phyloP scores from a whole-genome alignment of 2,329 filamentous ascomycete genomes.

The Bimuria novae-zelandiae region DNA sequence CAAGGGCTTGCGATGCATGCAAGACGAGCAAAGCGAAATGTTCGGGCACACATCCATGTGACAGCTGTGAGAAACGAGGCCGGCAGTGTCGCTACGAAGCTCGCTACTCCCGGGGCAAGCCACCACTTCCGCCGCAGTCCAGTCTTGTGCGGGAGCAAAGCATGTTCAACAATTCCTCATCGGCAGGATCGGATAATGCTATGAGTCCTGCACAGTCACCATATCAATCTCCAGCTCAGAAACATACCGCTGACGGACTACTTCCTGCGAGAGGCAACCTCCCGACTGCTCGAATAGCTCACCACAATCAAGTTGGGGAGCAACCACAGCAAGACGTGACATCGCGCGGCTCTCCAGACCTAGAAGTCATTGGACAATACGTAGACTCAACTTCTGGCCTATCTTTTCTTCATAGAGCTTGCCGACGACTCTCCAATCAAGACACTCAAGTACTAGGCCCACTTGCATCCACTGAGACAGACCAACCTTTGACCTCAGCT shows the following conservation, averaged over 20 bases:
- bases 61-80: constrained; percentile 22
- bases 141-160: too few species aligned
- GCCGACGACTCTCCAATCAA: constrained; percentile 67
- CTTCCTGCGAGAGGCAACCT: too few species aligned
- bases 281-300: too few species aligned
- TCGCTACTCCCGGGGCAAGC: constrained; percentile 30
- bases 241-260: too few species aligned
- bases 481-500: constrained; percentile 55
- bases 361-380: constrained; percentile 60
- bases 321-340: too few species aligned
- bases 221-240: neutral
- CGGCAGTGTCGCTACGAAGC: constrained; percentile 31
- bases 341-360: constrained; percentile 50
- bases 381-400: constrained; percentile 59
- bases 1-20: constrained; percentile 37
- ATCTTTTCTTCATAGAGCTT: constrained; percentile 67
- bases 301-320: too few species aligned
- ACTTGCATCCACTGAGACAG: constrained; percentile 29
- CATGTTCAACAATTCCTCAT: neutral
- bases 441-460: constrained; percentile 34
- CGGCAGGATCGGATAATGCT: neutral
- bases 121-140: constrained; percentile 16
- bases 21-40: constrained; percentile 38
- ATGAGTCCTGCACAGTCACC: neutral
- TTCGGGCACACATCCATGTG: constrained; percentile 34